Conservation (phyloP, 1,284 basidiomycete species). For the Athelia sp. region DNA sequence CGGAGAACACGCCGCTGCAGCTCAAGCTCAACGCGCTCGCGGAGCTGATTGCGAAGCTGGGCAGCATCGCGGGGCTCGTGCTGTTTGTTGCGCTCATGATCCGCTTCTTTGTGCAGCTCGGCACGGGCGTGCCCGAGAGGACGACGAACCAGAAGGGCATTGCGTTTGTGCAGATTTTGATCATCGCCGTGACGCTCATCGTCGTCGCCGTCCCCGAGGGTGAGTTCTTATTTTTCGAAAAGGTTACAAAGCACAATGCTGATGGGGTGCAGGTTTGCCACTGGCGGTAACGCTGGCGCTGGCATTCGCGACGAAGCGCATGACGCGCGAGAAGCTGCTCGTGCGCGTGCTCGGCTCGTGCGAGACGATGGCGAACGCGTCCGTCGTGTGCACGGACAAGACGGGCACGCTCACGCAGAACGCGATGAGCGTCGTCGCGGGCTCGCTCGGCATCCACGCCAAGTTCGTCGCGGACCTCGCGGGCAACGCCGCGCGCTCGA, state of each 20-base stretch:
- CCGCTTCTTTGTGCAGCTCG: constrained; percentile 88
- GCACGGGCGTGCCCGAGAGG: constrained; percentile 50
- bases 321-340: constrained; percentile 92
- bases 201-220: constrained; percentile 98
- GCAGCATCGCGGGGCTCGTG: constrained; percentile 76
- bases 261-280: constrained; percentile 78
- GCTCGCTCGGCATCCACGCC: constrained; percentile 87
- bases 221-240: constrained; percentile 26
- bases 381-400: constrained; percentile 95
- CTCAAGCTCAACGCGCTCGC: constrained; percentile 90
- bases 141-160: constrained; percentile 83
- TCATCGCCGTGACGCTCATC: constrained; percentile 91
- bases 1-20: constrained; percentile 26
- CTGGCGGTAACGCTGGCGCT: constrained; percentile 94
- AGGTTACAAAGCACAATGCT: no score
- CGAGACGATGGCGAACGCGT: constrained; percentile 98
- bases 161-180: constrained; percentile 89
- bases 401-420: constrained; percentile 94
- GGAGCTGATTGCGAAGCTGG: constrained; percentile 91
- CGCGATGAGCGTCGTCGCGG: constrained; percentile 93
- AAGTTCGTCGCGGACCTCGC: constrained; percentile 85
- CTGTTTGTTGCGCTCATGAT: constrained; percentile 90
- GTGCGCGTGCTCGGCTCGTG: constrained; percentile 95
- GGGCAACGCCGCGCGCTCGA: constrained; percentile 72
- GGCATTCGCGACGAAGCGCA: constrained; percentile 95